Evolutionary conservation across 331 rosid genomes (phyloP).

Genomic region (Acacia concinna): DNA sequence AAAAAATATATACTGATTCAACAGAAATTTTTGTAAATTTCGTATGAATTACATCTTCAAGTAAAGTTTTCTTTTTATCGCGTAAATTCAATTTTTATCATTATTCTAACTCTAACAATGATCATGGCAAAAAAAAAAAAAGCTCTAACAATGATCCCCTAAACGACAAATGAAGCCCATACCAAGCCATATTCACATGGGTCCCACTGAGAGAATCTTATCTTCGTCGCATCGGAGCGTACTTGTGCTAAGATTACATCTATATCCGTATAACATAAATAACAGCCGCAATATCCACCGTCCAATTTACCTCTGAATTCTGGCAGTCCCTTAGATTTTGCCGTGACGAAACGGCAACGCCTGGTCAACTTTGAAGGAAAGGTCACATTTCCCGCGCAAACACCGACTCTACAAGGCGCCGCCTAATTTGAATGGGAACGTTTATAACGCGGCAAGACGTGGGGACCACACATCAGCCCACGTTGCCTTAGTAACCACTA

Average conservation of each 20-base stretch:
- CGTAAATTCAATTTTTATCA: not conserved
- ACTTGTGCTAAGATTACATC: slow-evolving; percentile 5
- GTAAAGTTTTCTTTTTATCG: too few relatives aligned
- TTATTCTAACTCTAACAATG: not conserved
- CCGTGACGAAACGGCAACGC: slow-evolving; percentile 26
- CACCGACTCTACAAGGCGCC: slow-evolving; percentile 41
- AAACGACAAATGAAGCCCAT: slow-evolving; percentile 38
- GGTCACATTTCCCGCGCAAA: slow-evolving; percentile 62
- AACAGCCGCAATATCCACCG: slow-evolving; percentile 22
- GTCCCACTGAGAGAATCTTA: slow-evolving; percentile 6
- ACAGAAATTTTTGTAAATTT: too few relatives aligned
- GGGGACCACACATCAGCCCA: slow-evolving; percentile 16
- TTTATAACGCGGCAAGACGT: slow-evolving; percentile 34
- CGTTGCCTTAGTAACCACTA: not conserved
- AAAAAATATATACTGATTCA: too few relatives aligned
- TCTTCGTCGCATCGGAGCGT: not conserved
- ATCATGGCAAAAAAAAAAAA: too few relatives aligned
- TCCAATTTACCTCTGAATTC: not conserved
- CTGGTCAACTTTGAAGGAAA: not conserved
- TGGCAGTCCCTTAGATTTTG: not conserved
- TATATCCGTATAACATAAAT: not conserved
- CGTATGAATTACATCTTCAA: too few relatives aligned
- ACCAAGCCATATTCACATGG: not conserved
- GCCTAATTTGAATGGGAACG: slow-evolving; percentile 40
- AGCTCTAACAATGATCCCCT: not conserved